These are phyloP conservation scores for Ceratocystis alfenasii DNA, from an alignment of 2,329 filamentous ascomycete genomes.

Conservation along the genomic window DNA sequence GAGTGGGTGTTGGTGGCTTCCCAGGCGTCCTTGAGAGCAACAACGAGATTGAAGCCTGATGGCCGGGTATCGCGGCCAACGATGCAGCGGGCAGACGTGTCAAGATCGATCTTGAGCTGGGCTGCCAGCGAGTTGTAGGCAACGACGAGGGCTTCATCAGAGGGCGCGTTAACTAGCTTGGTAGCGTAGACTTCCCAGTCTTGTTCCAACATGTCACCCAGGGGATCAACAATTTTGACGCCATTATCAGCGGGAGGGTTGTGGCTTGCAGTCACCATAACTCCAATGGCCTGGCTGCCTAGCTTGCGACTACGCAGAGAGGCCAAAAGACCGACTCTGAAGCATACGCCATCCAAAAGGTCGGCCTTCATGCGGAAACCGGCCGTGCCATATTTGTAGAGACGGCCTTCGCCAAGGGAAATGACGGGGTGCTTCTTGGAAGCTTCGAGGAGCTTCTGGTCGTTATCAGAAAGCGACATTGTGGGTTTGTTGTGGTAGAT, in stretches of 20 bases:
- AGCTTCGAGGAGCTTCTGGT: slow-evolving; percentile 44
- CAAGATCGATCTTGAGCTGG: slow-evolving; percentile 62
- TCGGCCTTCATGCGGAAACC: slow-evolving; percentile 61
- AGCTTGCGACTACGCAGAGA: slow-evolving; percentile 81
- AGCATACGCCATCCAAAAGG: slow-evolving; percentile 82
- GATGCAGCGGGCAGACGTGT: slow-evolving; percentile 63
- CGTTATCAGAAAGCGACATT: slow-evolving; percentile 23
- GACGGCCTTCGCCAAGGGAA: slow-evolving; percentile 32
- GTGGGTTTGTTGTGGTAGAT: slow-evolving; percentile 19
- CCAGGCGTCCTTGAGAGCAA: slow-evolving; percentile 67
- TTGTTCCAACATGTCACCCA: slow-evolving; percentile 95
- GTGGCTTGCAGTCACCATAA: slow-evolving; percentile 93
- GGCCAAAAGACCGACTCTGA: slow-evolving; percentile 81
- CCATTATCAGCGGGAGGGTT: slow-evolving; percentile 85
- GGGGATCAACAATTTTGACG: slow-evolving; percentile 90
- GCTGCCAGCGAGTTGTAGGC: slow-evolving; percentile 65
- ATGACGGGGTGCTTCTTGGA: slow-evolving; percentile 52
- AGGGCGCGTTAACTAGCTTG: slow-evolving; percentile 70
- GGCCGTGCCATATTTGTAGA: slow-evolving; percentile 55
- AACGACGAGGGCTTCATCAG: slow-evolving; percentile 61
- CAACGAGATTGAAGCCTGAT: slow-evolving; percentile 73
- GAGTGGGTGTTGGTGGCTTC: slow-evolving; percentile 62
- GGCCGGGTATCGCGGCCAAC: slow-evolving; percentile 88
- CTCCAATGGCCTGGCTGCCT: slow-evolving; percentile 79
- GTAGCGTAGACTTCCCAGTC: slow-evolving; percentile 90